Percentiles rank a stretch among this genome's conserved stretches.
Evolutionary conservation across 345 rosid species (phyloP).

Genomic region (Arabidopsis suecica): DNA sequence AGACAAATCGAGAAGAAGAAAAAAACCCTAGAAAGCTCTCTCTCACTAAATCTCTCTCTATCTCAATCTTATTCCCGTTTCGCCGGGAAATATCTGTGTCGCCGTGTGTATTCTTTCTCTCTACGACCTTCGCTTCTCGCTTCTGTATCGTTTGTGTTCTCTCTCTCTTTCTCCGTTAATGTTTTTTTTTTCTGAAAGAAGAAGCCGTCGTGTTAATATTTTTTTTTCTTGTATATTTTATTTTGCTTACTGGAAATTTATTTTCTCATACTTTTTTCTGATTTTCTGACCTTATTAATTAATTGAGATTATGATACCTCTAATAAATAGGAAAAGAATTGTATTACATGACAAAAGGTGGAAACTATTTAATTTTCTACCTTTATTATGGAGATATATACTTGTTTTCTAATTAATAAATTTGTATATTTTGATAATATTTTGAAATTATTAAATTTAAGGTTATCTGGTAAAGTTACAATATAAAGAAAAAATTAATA

Average conservation of each 20-base stretch:
- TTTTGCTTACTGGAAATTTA: background rate
- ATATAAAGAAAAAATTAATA: background rate
- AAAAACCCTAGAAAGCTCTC: conserved; percentile 41
- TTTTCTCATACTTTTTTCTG: background rate
- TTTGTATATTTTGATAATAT: background rate
- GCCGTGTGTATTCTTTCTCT: conserved; percentile 31
- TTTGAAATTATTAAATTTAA: background rate
- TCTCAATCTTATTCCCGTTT: conserved; percentile 20
- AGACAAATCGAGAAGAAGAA: conserved; percentile 42
- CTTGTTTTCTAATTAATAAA: background rate
- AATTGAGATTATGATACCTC: background rate
- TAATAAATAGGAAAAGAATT: no score
- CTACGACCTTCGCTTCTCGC: conserved; percentile 40
- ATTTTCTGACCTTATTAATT: background rate
- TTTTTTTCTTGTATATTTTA: conserved; percentile 28
- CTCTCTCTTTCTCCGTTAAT: conserved; percentile 47
- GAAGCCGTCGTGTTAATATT: conserved; percentile 53
- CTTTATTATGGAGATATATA: background rate
- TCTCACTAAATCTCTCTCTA: conserved; percentile 44
- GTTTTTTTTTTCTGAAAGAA: conserved; percentile 58
- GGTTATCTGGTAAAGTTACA: background rate
- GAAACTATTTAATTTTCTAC: background rate
- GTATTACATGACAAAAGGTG: background rate
- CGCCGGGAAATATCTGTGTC: conserved; percentile 45
- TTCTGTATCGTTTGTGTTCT: conserved; percentile 42